Evolutionary conservation across 345 rosid species (phyloP), one percentile per base, ranked within the genome.

Genomic region (Gossypium longicalyx): DNA sequence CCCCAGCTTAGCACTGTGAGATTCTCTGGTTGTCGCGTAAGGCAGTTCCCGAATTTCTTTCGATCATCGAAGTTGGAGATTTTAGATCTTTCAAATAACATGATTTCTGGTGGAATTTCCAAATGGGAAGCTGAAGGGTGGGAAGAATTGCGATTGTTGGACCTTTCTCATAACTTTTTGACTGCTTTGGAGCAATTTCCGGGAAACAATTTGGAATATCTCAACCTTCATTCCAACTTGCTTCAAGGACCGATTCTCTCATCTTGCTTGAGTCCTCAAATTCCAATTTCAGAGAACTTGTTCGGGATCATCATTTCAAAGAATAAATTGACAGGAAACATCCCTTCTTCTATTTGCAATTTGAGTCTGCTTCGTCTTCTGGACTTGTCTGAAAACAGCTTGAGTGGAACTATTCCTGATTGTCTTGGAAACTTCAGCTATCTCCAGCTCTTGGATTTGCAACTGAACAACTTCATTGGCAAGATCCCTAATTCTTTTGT

Each of bases 31-130:
- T 65, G 63, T 16, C 34, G 38, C 47, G 0, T 27, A 41, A 64
- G 12, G 16, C 41, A 20, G 53, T 68, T 68, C 27, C 72, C 72
- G 7, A 68, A 20, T 47, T 68, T 45, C 19, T 48, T 68, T 45
- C 15, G 34, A 27, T 7, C 72, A 11, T 25, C 34, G 8, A 6
- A 3, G 29, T 59, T 71, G 27, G 0, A 0, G 0, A 0, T 0
- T n/a, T 16, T 81, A 12, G 43, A 74, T 49, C 69, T 81, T 53
- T 58, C 44, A 5, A 4, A 52, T 60, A 81, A 77, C 70, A 74
- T 2, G 12, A 15, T 2, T 7, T 2, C 12, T 9, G 76, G 73
- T 1, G 4, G 4, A 11, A 68, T 67, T 74, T 12, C 2, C 0
- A 2, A 8, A 7, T 29, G 45, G 67, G 47, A 62, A 16, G 20